Evolutionary conservation across 192 early-diverging fungal species (phyloP), one percentile per base, ranked within the genome.

Genomic region (Kappamyces sp.): DNA sequence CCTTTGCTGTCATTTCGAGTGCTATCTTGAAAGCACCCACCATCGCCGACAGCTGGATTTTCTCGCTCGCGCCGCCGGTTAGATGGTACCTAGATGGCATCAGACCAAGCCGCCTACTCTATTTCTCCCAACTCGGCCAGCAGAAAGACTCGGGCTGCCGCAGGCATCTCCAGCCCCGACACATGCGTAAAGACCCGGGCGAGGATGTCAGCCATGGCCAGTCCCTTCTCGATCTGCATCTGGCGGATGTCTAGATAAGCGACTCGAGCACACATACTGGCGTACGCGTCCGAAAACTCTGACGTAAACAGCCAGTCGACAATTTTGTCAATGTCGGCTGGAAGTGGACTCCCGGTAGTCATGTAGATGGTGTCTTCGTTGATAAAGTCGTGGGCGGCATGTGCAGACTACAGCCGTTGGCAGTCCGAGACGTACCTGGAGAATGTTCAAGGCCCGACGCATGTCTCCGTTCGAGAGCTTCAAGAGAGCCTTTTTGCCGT

Each of bases 401-500:
- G 88, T 59, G 88, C 91, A 1, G 94, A 79, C 69, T 81, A 34
- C 4, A 14, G 37, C 38, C 22, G 31, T 8, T 34, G n/a, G n/a
- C n/a, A n/a, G n/a, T 47, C 8, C 31, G 37, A 32, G 0, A 57
- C 31, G n/a, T 61, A 80, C 85, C 72, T 95, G 96, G 43, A 98
- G 70, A 41, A 99, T 90, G 68, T 99, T 99, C 36, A 99, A 74
- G 4, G 91, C 89, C 15, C 90, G 78, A 61, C 96, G 82, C 96
- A 99, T 99, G 68, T 99, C 96, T n/a, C 96, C 94, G 46, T 83
- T 76, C 0, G 90, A 91, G 0, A 99, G 67, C 50, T 74, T 79
- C 43, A 96, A 66, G 15, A 99, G 71, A 14, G 96, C 93, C 30
- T 84, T 55, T 53, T 78, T 81, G 5, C 91, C 94, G 5, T 88